These are phyloP conservation scores for Suillus luteus DNA, from an alignment of 768 basidiomycete genomes.

Conservation along the genomic window DNA sequence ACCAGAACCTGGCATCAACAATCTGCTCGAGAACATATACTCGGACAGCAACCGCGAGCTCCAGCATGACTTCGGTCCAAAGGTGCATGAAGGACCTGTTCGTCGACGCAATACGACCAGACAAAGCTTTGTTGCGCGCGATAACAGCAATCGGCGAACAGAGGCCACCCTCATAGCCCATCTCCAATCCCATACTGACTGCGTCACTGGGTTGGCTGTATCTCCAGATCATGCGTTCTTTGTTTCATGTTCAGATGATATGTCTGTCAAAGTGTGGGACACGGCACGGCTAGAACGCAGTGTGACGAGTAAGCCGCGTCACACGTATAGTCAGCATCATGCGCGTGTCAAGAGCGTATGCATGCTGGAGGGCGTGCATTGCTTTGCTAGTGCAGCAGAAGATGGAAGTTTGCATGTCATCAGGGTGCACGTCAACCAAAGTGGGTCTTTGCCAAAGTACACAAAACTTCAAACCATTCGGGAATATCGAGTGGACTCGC, in stretches of 20 bases:
- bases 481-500: conserved; percentile 72
- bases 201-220: conserved; percentile 78
- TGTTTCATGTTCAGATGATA: conserved; percentile 90
- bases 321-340: conserved; percentile 73
- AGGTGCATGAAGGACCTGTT: conserved; percentile 77
- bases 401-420: conserved; percentile 86
- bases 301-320: conserved; percentile 81
- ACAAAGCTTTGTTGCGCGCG: conserved; percentile 66
- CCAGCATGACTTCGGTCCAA: conserved; percentile 90
- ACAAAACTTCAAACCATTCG: conserved; percentile 77
- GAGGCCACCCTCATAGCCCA: conserved; percentile 86
- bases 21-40: conserved; percentile 87
- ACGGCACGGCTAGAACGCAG: conserved; percentile 92
- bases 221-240: conserved; percentile 96
- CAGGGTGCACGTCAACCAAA: conserved; percentile 72
- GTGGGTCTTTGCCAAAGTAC: conserved; percentile 79
- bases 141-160: conserved; percentile 56
- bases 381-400: conserved; percentile 85
- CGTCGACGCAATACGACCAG: conserved; percentile 75
- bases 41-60: conserved; percentile 84
- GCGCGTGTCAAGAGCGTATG: conserved; percentile 70
- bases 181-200: conserved; percentile 78
- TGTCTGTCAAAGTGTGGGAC: conserved; percentile 92
- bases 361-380: conserved; percentile 83
- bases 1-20: conserved; percentile 86